Evolutionary conservation across 2,329 filamentous ascomycete species (phyloP).

Genomic region (Fusarium pseudocircinatum): DNA sequence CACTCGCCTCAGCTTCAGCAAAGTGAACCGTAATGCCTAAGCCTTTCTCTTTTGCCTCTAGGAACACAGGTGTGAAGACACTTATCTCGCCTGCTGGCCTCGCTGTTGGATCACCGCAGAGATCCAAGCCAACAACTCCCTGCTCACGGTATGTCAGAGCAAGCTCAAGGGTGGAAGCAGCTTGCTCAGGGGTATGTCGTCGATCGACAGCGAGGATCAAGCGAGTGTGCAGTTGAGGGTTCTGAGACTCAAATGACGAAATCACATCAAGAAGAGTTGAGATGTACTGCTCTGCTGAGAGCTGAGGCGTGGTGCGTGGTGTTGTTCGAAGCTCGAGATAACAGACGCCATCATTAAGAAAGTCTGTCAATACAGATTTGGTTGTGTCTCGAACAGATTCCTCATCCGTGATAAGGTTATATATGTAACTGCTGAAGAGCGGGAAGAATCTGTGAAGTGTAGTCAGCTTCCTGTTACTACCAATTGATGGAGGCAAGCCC

Average conservation of each 20-base stretch:
- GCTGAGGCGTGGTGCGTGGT: conserved; percentile 68
- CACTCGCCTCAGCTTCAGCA: conserved; percentile 71
- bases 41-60: conserved; percentile 61
- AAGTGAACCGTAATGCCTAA: conserved; percentile 80
- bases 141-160: conserved; percentile 62
- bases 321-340: conserved; percentile 87
- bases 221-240: conserved; percentile 63
- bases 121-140: conserved; percentile 78
- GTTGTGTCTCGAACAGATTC: conserved; percentile 71
- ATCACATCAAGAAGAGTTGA: conserved; percentile 73
- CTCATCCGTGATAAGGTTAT: conserved; percentile 74
- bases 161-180: conserved; percentile 70
- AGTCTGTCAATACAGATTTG: conserved; percentile 70
- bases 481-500: conserved; percentile 27
- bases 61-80: conserved; percentile 68
- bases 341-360: conserved; percentile 74
- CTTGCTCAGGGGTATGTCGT: conserved; percentile 66
- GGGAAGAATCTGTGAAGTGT: conserved; percentile 73
- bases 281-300: conserved; percentile 73
- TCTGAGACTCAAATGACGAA: conserved; percentile 55
- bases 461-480: background rate
- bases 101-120: conserved; percentile 76
- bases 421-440: conserved; percentile 82
- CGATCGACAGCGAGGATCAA: conserved; percentile 82
- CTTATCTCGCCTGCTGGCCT: conserved; percentile 65